Percentiles rank a stretch among this genome's conserved stretches.
Conservation (phyloP, 2,329 filamentous ascomycete genomes). For the Calycina herbarum region DNA sequence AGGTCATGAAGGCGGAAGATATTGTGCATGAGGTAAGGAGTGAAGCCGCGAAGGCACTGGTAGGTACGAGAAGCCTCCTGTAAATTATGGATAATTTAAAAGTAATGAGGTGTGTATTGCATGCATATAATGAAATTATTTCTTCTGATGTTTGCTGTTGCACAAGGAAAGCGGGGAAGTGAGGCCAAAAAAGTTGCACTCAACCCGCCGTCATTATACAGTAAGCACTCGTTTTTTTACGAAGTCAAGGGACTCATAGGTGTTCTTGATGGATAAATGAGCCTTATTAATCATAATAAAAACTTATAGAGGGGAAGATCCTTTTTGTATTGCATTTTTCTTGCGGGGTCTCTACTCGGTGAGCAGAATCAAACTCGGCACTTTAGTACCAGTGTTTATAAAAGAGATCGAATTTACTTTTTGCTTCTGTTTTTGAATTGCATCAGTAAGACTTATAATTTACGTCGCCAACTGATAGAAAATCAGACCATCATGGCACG, state of each 20-base stretch:
- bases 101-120: not conserved
- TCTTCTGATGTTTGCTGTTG: not conserved
- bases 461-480: not conserved
- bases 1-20: slow-evolving; percentile 49
- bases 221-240: not conserved
- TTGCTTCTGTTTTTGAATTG: not conserved
- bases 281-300: no score
- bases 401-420: no score
- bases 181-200: not conserved
- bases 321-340: no score
- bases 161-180: slow-evolving; percentile 2
- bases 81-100: not conserved
- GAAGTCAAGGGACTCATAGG: not conserved
- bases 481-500: not conserved
- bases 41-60: slow-evolving; percentile 1
- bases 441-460: not conserved
- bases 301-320: no score
- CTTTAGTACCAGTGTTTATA: no score
- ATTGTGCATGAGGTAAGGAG: slow-evolving; percentile 48
- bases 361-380: no score
- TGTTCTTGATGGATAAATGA: no score
- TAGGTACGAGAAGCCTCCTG: not conserved
- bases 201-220: not conserved
- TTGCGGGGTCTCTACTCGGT: no score
- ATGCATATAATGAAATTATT: not conserved